phyloP scores from a whole-genome alignment of 345 rosid species.

The Camelina sativa region DNA sequence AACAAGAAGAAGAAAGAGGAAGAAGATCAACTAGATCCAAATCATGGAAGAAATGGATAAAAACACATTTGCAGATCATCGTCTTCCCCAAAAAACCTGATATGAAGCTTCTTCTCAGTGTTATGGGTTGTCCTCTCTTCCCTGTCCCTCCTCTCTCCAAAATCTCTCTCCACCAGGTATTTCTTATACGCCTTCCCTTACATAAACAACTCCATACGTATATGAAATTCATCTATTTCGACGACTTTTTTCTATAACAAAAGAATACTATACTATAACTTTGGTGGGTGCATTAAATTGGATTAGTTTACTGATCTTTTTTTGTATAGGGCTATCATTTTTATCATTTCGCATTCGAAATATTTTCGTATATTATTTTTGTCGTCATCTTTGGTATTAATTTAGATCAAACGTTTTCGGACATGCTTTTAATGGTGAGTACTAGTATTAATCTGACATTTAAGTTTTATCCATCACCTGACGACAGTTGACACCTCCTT shows the following conservation, averaged over 20 bases:
- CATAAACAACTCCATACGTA: background rate
- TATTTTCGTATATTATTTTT: background rate
- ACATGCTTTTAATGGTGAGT: conserved; percentile 35
- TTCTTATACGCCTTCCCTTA: background rate
- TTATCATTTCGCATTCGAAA: background rate
- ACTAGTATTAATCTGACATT: conserved; percentile 29
- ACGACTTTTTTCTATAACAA: background rate
- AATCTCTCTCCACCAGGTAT: conserved; percentile 56
- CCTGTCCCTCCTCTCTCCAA: conserved; percentile 63
- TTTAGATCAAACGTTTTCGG: conserved; percentile 22
- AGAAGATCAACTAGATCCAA: conserved; percentile 35
- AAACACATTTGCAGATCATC: conserved; percentile 55
- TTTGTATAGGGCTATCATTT: background rate
- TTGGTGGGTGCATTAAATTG: conserved; percentile 22
- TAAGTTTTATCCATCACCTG: conserved; percentile 2
- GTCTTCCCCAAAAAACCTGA: conserved; percentile 59
- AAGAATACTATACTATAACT: background rate
- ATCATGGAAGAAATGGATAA: conserved; percentile 80
- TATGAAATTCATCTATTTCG: conserved; percentile 1
- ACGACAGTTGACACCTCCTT: conserved; percentile 25
- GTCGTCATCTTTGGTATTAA: background rate
- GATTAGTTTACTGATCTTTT: background rate
- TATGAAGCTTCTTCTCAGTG: conserved; percentile 70
- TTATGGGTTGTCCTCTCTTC: conserved; percentile 90
- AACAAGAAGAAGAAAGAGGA: conserved; percentile 35